Conservation (phyloP, 805 yeast species). For the Brettanomyces bruxellensis region DNA sequence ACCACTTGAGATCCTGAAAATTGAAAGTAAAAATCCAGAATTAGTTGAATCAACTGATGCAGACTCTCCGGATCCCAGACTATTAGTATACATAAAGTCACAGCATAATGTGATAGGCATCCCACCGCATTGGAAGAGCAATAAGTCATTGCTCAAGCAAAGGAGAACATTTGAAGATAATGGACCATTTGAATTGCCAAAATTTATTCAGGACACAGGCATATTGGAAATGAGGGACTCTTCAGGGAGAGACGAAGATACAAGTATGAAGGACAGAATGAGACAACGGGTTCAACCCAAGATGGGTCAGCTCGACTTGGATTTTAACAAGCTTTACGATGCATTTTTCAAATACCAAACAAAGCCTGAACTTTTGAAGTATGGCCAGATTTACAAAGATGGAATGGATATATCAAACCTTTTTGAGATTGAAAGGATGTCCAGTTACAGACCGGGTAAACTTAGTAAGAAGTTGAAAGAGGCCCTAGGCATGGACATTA, state of each 20-base stretch:
- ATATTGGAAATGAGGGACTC: slow-evolving; percentile 78
- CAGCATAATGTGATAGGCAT: slow-evolving; percentile 62
- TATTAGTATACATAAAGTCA: slow-evolving; percentile 57
- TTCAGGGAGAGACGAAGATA: slow-evolving; percentile 30
- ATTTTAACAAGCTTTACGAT: slow-evolving; percentile 70
- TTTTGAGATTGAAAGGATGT: slow-evolving; percentile 27
- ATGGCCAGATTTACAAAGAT: slow-evolving; percentile 77
- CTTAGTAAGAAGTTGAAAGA: slow-evolving; percentile 50
- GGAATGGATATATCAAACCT: slow-evolving; percentile 37
- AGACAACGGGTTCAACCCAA: slow-evolving; percentile 86
- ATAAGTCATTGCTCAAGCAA: slow-evolving; percentile 52
- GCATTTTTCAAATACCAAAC: slow-evolving; percentile 81
- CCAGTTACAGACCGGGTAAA: slow-evolving; percentile 48
- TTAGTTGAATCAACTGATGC: slow-evolving; percentile 81
- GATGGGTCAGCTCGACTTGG: slow-evolving; percentile 78
- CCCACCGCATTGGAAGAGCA: slow-evolving; percentile 78
- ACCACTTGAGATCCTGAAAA: slow-evolving; percentile 60
- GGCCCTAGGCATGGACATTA: slow-evolving; percentile 51
- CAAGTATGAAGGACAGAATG: slow-evolving; percentile 59
- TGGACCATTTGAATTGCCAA: slow-evolving; percentile 69
- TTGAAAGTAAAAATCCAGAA: slow-evolving; percentile 54
- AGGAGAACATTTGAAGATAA: slow-evolving; percentile 45
- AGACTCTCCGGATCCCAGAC: slow-evolving; percentile 70
- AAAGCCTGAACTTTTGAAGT: slow-evolving; percentile 56
- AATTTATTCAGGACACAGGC: slow-evolving; percentile 72